These are phyloP conservation scores for Diaporthe ilicicola DNA, from an alignment of 2,329 filamentous ascomycete genomes.

Conservation along the genomic window DNA sequence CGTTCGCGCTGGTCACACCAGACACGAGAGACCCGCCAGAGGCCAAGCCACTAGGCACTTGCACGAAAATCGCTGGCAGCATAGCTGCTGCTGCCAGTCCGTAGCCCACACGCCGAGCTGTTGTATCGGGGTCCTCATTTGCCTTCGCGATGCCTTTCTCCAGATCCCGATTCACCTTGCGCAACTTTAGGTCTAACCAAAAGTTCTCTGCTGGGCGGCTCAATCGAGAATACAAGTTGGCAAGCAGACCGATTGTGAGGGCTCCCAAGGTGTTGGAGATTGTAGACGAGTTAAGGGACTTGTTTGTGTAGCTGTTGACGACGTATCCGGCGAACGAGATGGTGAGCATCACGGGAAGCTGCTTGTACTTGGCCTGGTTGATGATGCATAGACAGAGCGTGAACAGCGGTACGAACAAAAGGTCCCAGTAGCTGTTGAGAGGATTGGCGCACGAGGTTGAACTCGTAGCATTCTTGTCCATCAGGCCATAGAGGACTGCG, in stretches of 20 bases:
- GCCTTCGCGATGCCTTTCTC: slow-evolving; percentile 42
- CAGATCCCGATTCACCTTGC: slow-evolving; percentile 38
- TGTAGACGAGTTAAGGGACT: slow-evolving; percentile 75
- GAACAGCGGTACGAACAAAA: slow-evolving; percentile 73
- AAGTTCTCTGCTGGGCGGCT: slow-evolving; percentile 66
- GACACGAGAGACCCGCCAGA: slow-evolving; percentile 66
- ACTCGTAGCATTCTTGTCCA: slow-evolving; percentile 63
- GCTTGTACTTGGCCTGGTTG: slow-evolving; percentile 83
- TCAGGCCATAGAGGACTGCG: slow-evolving; percentile 68
- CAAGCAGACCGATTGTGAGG: slow-evolving; percentile 77
- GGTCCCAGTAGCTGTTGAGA: slow-evolving; percentile 57
- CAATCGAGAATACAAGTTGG: slow-evolving; percentile 80
- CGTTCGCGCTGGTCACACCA: slow-evolving; percentile 64
- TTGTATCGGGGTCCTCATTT: slow-evolving; percentile 35
- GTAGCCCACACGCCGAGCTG: slow-evolving; percentile 64
- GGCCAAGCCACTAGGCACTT: slow-evolving; percentile 70
- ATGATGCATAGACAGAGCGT: slow-evolving; percentile 65
- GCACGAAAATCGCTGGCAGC: slow-evolving; percentile 84
- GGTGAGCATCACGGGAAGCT: slow-evolving; percentile 77
- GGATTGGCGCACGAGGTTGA: slow-evolving; percentile 52
- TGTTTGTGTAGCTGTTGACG: slow-evolving; percentile 77
- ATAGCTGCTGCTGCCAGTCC: slow-evolving; percentile 85
- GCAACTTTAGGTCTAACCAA: slow-evolving; percentile 55
- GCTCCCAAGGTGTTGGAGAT: slow-evolving; percentile 82
- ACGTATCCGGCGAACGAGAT: slow-evolving; percentile 79